Evolutionary conservation across 805 yeast genomes (phyloP).

Genomic region (Kluyveromyces nonfermentans): DNA sequence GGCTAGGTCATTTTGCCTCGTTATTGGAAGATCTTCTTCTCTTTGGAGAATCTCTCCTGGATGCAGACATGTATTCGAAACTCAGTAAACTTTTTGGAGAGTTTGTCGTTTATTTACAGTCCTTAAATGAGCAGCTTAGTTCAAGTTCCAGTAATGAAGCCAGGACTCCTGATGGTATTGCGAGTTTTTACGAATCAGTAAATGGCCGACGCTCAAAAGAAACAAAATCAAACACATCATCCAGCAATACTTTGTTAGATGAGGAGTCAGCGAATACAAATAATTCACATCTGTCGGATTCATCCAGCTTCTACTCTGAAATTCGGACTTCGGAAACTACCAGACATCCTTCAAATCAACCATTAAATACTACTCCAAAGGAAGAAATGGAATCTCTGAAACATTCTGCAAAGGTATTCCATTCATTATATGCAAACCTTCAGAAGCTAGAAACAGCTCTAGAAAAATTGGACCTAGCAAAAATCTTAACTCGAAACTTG

Average conservation of each 20-base stretch:
- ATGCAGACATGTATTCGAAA: background rate
- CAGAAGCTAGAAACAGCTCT: conserved; percentile 14
- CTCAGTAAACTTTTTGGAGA: background rate
- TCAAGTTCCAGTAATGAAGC: background rate
- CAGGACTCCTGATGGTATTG: background rate
- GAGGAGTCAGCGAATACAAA: background rate
- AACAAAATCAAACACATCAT: background rate
- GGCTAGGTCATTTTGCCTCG: conserved; percentile 22
- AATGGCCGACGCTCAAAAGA: background rate
- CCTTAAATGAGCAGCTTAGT: background rate
- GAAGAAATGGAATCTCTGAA: conserved; percentile 6
- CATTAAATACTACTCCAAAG: background rate
- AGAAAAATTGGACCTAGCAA: conserved; percentile 11
- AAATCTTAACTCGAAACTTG: conserved; percentile 14
- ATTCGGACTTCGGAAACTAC: background rate
- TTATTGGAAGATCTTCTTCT: conserved; percentile 5
- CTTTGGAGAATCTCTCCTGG: background rate
- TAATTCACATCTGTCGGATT: background rate
- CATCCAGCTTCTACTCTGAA: conserved; percentile 15
- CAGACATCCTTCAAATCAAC: background rate
- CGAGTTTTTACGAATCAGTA: background rate
- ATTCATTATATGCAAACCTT: conserved; percentile 13
- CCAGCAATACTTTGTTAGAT: background rate
- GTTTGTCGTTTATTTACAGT: background rate
- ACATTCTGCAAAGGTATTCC: conserved; percentile 18